phyloP scores from a whole-genome alignment of 495 filamentous ascomycete genomes.

The Penicillium coprophilum region DNA sequence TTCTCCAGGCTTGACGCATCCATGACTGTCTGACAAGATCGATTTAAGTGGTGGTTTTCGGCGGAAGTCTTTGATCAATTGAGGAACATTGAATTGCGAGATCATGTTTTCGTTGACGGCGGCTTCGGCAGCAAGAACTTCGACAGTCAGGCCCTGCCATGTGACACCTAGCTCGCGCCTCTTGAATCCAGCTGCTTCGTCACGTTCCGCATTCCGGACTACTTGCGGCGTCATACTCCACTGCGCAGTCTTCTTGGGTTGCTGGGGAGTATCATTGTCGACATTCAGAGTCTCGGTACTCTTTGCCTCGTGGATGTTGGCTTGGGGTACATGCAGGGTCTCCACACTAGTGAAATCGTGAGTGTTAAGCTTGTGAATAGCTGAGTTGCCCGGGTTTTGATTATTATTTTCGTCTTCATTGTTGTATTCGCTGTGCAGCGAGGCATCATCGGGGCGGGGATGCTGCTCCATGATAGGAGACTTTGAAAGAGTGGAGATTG shows the following conservation, averaged over 20 bases:
- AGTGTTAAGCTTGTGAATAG: constrained; percentile 7
- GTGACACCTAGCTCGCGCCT: constrained; percentile 53
- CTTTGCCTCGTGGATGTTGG: constrained; percentile 16
- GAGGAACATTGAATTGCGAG: constrained; percentile 56
- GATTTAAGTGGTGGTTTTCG: constrained; percentile 35
- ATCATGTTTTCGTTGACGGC: constrained; percentile 50
- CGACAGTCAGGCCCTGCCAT: constrained; percentile 48
- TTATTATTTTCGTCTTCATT: constrained; percentile 2
- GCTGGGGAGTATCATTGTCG: background rate
- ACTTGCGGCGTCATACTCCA: constrained; percentile 49
- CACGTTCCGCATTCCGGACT: constrained; percentile 38
- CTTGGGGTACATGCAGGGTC: constrained; percentile 14
- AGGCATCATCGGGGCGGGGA: constrained; percentile 5
- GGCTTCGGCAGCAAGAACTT: constrained; percentile 44
- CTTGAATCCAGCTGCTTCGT: constrained; percentile 44
- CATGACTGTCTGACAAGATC: constrained; percentile 40
- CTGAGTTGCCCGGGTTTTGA: background rate
- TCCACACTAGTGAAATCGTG: constrained; percentile 14
- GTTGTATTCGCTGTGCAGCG: constrained; percentile 7
- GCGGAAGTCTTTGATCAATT: constrained; percentile 34
- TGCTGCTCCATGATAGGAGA: constrained; percentile 13
- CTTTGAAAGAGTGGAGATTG: constrained; percentile 15
- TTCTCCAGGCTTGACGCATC: constrained; percentile 54
- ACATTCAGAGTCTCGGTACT: constrained; percentile 19
- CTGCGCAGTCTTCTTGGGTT: constrained; percentile 27